Evolutionary conservation across 306 rosid species (phyloP).

Genomic region (Comarum palustre): DNA sequence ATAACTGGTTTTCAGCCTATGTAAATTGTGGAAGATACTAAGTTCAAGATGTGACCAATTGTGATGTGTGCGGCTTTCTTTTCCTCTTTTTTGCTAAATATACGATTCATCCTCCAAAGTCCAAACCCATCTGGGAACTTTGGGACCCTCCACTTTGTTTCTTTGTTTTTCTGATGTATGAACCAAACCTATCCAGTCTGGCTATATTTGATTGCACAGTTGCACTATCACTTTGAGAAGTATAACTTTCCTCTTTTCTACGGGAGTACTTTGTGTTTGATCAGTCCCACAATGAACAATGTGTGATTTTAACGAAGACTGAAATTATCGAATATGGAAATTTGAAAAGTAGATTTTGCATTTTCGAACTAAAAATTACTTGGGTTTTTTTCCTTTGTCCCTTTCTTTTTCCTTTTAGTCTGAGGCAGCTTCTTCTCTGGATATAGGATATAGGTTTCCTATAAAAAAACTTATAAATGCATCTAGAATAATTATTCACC

Average conservation of each 20-base stretch:
- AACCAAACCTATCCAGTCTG: not conserved
- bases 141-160: not conserved
- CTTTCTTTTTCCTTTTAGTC: no score
- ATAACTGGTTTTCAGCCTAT: conserved; percentile 25
- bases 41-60: conserved; percentile 1
- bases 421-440: no score
- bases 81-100: not conserved
- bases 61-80: conserved; percentile 4
- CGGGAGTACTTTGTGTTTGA: conserved; percentile 5
- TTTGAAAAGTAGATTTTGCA: conserved; percentile 33
- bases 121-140: not conserved
- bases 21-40: conserved; percentile 4
- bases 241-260: not conserved
- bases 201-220: conserved; percentile 1
- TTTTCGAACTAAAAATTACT: no score
- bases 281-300: conserved; percentile 19
- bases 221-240: conserved; percentile 7
- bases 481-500: no score
- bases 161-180: not conserved
- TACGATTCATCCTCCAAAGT: not conserved
- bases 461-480: no score
- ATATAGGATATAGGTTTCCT: no score
- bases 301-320: conserved; percentile 24
- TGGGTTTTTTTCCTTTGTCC: no score
- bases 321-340: conserved; percentile 34